Conservation (phyloP, 352 stramenopile species). For the Blastocystis sp. region DNA sequence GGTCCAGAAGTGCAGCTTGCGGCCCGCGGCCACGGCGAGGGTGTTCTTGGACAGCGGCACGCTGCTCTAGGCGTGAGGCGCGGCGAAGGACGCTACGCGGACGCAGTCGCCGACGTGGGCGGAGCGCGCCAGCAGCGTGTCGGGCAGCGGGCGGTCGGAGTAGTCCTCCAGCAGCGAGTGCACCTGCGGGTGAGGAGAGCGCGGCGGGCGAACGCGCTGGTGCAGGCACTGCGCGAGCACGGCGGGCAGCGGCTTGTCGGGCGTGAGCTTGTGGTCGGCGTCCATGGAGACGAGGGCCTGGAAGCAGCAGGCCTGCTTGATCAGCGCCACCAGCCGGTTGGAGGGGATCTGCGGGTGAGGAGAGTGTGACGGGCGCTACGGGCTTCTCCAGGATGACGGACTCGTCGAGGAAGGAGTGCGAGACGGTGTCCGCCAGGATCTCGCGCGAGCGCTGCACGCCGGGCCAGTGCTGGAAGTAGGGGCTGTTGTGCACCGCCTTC, state of each 20-base stretch:
- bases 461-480: conserved; percentile 57
- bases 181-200: not conserved
- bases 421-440: conserved; percentile 41
- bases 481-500: conserved; percentile 10
- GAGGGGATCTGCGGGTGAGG: conserved; percentile 21
- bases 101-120: too few relatives aligned
- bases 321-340: conserved; percentile 35
- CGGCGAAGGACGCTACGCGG: not conserved
- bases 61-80: not conserved
- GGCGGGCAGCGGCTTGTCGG: too few relatives aligned
- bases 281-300: not conserved
- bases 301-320: conserved; percentile 45
- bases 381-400: conserved; percentile 40
- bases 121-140: not conserved
- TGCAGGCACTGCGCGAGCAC: too few relatives aligned
- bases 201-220: not conserved
- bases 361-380: not conserved
- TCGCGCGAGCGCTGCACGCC: conserved; percentile 20
- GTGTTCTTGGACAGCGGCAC: not conserved
- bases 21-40: not conserved
- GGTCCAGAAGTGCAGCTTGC: not conserved
- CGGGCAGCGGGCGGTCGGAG: not conserved
- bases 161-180: conserved; percentile 40
- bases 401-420: conserved; percentile 33
- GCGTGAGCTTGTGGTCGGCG: too few relatives aligned